These are phyloP conservation scores for Rhodotorula babjevae DNA, from an alignment of 768 basidiomycete species.

Conservation along the genomic window DNA sequence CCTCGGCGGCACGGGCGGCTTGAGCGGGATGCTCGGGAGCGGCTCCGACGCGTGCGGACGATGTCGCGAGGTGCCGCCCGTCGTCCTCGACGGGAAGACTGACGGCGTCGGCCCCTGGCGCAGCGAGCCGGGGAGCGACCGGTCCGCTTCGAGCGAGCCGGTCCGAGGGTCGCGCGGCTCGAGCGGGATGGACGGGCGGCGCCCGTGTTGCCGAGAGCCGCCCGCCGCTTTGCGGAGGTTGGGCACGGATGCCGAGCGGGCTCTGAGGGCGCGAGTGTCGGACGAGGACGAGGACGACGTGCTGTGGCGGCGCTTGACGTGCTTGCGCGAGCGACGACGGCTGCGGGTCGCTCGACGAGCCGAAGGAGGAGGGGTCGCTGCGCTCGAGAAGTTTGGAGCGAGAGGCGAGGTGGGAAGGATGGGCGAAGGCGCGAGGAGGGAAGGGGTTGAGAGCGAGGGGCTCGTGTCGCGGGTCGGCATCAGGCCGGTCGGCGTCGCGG, in stretches of 20 bases:
- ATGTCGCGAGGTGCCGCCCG: no score
- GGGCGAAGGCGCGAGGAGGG: background rate
- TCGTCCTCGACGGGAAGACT: background rate
- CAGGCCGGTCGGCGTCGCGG: background rate
- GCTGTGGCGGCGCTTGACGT: conserved; percentile 50
- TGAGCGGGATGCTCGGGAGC: fast-evolving
- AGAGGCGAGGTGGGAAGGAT: conserved; percentile 5
- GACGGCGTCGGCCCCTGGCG: background rate
- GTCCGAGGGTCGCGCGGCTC: conserved; percentile 15
- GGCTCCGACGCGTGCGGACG: background rate
- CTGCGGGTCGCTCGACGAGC: background rate
- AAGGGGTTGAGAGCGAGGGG: background rate
- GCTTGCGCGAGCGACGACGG: conserved; percentile 52
- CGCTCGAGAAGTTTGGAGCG: background rate
- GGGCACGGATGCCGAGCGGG: conserved; percentile 17
- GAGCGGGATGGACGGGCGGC: conserved; percentile 18
- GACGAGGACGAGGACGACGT: conserved; percentile 49
- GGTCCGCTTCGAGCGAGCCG: background rate
- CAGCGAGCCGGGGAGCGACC: background rate
- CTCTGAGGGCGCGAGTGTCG: conserved; percentile 51
- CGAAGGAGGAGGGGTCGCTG: background rate
- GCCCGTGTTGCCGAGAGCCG: background rate
- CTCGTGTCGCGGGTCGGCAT: background rate
- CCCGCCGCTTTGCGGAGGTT: background rate
- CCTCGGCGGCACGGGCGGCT: background rate